Evolutionary conservation across 2,329 filamentous ascomycete genomes (phyloP).

Genomic region (Ophiocordyceps camponoti-saundersi): DNA sequence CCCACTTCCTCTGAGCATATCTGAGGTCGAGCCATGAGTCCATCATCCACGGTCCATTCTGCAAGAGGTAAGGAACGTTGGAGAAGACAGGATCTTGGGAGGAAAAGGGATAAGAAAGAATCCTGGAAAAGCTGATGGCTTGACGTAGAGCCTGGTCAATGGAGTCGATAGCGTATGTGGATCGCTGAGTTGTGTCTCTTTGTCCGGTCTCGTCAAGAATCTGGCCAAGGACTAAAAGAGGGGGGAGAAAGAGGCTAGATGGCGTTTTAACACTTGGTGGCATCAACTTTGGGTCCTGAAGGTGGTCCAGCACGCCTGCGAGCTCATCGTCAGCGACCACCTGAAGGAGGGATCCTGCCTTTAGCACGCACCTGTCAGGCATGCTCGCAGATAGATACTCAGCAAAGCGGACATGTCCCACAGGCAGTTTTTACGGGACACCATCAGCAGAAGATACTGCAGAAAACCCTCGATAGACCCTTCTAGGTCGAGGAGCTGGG

Average conservation of each 20-base stretch:
- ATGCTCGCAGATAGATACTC: slow-evolving; percentile 29
- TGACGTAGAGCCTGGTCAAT: slow-evolving; percentile 29
- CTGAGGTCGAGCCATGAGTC: slow-evolving; percentile 28
- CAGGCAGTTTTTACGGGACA: slow-evolving; percentile 24
- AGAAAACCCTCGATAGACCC: slow-evolving; percentile 36
- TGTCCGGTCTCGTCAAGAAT: slow-evolving; percentile 12
- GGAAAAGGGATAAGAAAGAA: slow-evolving; percentile 23
- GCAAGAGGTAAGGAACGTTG: slow-evolving; percentile 17
- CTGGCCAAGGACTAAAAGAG: slow-evolving; percentile 17
- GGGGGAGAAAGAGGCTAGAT: slow-evolving; percentile 19
- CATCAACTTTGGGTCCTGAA: slow-evolving; percentile 15
- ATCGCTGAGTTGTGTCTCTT: slow-evolving; percentile 8
- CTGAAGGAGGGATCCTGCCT: not conserved
- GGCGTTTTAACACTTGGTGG: slow-evolving; percentile 11
- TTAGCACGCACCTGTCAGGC: slow-evolving; percentile 20
- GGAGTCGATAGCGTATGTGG: slow-evolving; percentile 21
- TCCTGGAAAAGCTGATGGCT: slow-evolving; percentile 23
- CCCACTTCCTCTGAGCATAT: slow-evolving; percentile 20
- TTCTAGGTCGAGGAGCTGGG: slow-evolving; percentile 26
- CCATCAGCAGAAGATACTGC: slow-evolving; percentile 26
- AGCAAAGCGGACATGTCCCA: slow-evolving; percentile 31
- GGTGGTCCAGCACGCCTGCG: slow-evolving; percentile 15
- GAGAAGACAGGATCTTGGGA: slow-evolving; percentile 15
- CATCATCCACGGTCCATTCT: slow-evolving; percentile 29
- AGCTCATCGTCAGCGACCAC: slow-evolving; percentile 2